A percentile compares a stretch with the other conserved stretches of the same genome.
These are phyloP conservation scores for Nicotiana benthamiana DNA, from an alignment of 257 asterid species.

Conservation along the genomic window DNA sequence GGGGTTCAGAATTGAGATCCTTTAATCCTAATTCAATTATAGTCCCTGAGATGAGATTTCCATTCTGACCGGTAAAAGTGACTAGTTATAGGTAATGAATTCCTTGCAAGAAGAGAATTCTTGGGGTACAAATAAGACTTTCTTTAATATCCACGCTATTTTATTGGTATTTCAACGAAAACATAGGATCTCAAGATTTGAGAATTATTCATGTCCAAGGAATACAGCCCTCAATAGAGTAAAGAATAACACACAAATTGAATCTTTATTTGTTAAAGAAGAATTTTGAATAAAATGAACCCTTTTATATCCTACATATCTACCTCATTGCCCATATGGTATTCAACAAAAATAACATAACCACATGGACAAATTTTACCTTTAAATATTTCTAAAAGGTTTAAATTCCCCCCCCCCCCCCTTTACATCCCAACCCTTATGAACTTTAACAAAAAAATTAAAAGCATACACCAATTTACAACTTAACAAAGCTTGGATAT, in stretches of 20 bases:
- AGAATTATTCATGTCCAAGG: not conserved
- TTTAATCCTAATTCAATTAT: too few species aligned
- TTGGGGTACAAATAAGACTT: not conserved
- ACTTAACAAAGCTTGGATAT: not conserved
- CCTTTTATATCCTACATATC: not conserved
- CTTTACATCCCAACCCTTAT: slow-evolving; percentile 22
- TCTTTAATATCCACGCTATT: not conserved
- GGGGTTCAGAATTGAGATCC: too few species aligned
- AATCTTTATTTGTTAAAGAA: not conserved
- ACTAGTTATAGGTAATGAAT: too few species aligned
- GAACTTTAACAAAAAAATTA: slow-evolving; percentile 42
- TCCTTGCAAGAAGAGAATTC: not conserved
- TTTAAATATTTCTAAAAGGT: not conserved
- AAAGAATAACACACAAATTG: not conserved
- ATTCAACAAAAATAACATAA: slow-evolving; percentile 30
- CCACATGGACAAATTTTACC: slow-evolving; percentile 22
- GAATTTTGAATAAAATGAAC: not conserved
- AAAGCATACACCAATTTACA: slow-evolving; percentile 74
- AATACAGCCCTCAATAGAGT: not conserved
- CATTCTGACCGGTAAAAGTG: too few species aligned
- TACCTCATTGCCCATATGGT: slow-evolving; percentile 21
- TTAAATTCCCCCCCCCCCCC: slow-evolving; percentile 5
- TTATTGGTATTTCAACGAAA: not conserved
- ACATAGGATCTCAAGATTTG: not conserved
- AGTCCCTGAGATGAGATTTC: too few species aligned